Percentiles rank a stretch among this genome's conserved stretches.
phyloP scores from a whole-genome alignment of 306 rosid species.

The Malus asiatica region DNA sequence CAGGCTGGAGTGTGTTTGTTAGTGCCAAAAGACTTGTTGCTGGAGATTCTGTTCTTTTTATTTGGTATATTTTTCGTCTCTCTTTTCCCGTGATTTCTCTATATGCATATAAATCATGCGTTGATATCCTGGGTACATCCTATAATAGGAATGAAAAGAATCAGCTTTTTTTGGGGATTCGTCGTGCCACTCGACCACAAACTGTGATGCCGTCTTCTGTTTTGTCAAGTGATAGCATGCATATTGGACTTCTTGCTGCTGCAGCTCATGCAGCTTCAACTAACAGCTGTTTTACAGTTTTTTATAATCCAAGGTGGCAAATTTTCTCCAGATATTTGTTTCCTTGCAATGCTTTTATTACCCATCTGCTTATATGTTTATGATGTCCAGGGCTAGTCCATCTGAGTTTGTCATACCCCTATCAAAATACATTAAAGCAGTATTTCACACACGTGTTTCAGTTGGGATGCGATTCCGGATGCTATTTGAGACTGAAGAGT shows the following conservation, averaged over 20 bases:
- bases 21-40: constrained; percentile 91
- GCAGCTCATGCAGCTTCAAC: constrained; percentile 94
- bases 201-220: constrained; percentile 84
- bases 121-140: constrained; percentile 10
- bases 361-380: constrained; percentile 3
- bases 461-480: constrained; percentile 92
- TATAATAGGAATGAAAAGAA: constrained; percentile 70
- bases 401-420: constrained; percentile 80
- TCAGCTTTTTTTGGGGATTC: constrained; percentile 86
- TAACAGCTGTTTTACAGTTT: constrained; percentile 81
- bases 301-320: constrained; percentile 78
- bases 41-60: constrained; percentile 90
- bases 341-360: neutral
- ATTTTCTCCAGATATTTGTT: constrained; percentile 4
- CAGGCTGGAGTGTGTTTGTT: constrained; percentile 92
- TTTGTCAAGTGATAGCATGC: constrained; percentile 85
- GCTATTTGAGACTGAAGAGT: constrained; percentile 90
- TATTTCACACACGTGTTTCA: constrained; percentile 78
- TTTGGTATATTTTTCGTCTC: constrained; percentile 43
- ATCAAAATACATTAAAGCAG: constrained; percentile 79
- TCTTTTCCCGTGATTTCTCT: constrained; percentile 1
- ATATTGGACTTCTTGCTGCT: constrained; percentile 91
- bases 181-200: constrained; percentile 70
- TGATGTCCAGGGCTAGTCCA: constrained; percentile 76
- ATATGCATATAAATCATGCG: constrained; percentile 1